Evolutionary conservation across 2,329 filamentous ascomycete genomes (phyloP).

Genomic region (Lithohypha guttulata): DNA sequence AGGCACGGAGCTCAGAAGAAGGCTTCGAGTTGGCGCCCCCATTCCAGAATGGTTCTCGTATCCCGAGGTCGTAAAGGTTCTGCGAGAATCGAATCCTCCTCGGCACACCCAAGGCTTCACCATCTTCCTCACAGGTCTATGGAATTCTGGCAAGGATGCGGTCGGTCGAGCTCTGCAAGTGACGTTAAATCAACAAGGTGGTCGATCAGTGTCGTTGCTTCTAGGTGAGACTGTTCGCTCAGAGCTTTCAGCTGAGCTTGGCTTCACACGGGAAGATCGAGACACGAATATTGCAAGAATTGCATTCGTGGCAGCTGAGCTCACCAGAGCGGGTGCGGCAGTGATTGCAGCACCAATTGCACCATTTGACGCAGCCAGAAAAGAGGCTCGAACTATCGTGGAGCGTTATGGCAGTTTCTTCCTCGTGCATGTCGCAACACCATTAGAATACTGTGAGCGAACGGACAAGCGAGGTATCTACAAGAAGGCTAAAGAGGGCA

Average conservation of each 20-base stretch:
- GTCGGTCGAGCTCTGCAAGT: conserved; percentile 92
- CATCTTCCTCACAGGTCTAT: conserved; percentile 92
- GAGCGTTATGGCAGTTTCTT: conserved; percentile 86
- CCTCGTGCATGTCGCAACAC: conserved; percentile 87
- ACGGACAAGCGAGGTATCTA: conserved; percentile 92
- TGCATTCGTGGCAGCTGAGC: conserved; percentile 87
- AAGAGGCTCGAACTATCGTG: conserved; percentile 70
- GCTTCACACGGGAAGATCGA: conserved; percentile 87
- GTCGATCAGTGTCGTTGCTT: conserved; percentile 84
- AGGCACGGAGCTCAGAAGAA: conserved; percentile 79
- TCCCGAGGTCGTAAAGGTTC: conserved; percentile 92
- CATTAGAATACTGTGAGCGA: conserved; percentile 86
- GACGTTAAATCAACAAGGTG: conserved; percentile 95
- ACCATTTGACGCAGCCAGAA: conserved; percentile 70
- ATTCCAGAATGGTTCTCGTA: conserved; percentile 99
- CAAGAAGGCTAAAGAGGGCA: conserved; percentile 66
- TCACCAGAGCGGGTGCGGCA: conserved; percentile 83
- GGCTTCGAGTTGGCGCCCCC: conserved; percentile 80
- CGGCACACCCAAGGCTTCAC: conserved; percentile 92
- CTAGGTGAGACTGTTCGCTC: conserved; percentile 89
- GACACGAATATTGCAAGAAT: conserved; percentile 93
- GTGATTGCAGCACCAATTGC: conserved; percentile 96
- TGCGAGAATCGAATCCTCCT: conserved; percentile 90
- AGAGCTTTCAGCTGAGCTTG: conserved; percentile 88
- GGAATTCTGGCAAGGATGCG: conserved; percentile 94